Conservation (phyloP, 2,329 filamentous ascomycete species). For the Ophiostoma sp. region DNA sequence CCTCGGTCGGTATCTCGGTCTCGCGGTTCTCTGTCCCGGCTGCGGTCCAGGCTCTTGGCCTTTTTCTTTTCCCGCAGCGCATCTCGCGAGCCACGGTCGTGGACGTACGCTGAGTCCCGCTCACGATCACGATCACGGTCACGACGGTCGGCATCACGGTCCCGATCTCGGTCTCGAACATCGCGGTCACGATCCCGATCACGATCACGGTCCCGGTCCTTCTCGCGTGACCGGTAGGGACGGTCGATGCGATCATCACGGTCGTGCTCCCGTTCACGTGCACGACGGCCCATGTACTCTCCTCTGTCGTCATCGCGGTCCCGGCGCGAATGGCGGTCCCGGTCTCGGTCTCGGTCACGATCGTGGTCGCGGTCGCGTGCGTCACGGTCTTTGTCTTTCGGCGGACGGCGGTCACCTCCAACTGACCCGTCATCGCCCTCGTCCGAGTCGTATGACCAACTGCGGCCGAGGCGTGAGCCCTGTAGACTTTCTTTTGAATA, state of each 20-base stretch:
- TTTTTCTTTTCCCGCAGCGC: constrained; percentile 37
- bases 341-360: background rate
- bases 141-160: constrained; percentile 35
- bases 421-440: constrained; percentile 17
- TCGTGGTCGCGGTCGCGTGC: constrained; percentile 18
- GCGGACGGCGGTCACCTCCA: constrained; percentile 1
- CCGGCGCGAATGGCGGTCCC: constrained; percentile 24
- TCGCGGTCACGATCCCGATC: constrained; percentile 38
- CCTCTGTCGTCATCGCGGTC: constrained; percentile 24
- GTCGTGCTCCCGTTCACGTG: constrained; percentile 37
- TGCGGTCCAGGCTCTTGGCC: constrained; percentile 25
- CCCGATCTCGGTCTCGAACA: constrained; percentile 9
- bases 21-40: constrained; percentile 33
- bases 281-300: constrained; percentile 33
- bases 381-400: constrained; percentile 34
- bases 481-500: constrained; percentile 45
- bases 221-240: background rate
- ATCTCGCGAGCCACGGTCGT: constrained; percentile 35
- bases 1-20: constrained; percentile 18
- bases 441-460: constrained; percentile 45
- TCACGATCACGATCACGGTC: constrained; percentile 37
- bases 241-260: background rate
- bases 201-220: constrained; percentile 33
- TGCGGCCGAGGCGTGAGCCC: constrained; percentile 44
- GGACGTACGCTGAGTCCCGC: constrained; percentile 21